phyloP scores from a whole-genome alignment of 2,329 filamentous ascomycete genomes.

The Colletotrichum acutatum region DNA sequence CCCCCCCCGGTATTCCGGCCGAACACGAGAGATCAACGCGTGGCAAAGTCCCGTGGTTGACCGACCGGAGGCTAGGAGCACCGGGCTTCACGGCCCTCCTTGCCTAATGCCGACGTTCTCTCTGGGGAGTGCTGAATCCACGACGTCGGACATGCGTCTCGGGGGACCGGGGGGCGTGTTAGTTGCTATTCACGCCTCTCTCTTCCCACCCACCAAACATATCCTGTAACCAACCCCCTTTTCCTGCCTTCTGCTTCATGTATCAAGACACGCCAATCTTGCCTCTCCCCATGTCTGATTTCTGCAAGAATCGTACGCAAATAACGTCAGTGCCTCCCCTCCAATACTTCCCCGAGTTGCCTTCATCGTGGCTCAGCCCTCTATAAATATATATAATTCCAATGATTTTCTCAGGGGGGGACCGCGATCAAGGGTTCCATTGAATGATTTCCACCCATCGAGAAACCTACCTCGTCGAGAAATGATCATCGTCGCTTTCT shows the following conservation, averaged over 20 bases:
- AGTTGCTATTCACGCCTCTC: neutral
- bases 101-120: neutral
- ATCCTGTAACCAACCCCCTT: conserved; percentile 8
- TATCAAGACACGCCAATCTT: neutral
- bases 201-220: conserved; percentile 5
- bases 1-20: conserved; percentile 19
- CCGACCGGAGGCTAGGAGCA: conserved; percentile 23
- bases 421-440: conserved; percentile 32
- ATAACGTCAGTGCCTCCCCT: conserved; percentile 27
- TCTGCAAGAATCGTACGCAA: conserved; percentile 24
- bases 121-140: neutral
- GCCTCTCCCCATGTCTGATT: conserved; percentile 8
- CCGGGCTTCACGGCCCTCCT: conserved; percentile 19
- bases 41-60: conserved; percentile 32
- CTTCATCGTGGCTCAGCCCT: conserved; percentile 30
- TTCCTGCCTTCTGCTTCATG: neutral
- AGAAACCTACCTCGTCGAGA: conserved; percentile 27
- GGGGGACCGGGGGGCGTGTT: conserved; percentile 15
- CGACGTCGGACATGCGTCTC: conserved; percentile 24
- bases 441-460: conserved; percentile 23
- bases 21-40: conserved; percentile 34
- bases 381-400: conserved; percentile 33
- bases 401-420: conserved; percentile 34
- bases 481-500: conserved; percentile 27
- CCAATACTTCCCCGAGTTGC: neutral